Conservation (phyloP, 345 rosid genomes). For the Heritiera littoralis region DNA sequence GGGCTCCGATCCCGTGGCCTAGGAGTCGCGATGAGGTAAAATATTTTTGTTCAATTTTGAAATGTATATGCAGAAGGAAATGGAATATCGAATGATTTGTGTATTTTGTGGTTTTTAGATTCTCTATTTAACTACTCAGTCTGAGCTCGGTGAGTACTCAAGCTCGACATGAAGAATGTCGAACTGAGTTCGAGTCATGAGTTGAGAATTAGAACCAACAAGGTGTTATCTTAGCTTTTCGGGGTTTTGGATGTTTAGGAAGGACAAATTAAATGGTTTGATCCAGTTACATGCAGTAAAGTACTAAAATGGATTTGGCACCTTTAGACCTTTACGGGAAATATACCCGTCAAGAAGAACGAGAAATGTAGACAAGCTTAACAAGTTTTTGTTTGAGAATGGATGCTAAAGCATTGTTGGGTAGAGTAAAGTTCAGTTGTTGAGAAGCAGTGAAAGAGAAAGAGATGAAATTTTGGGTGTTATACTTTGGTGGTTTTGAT, state of each 20-base stretch:
- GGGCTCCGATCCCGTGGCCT: slow-evolving; percentile 83
- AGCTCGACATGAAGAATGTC: background rate
- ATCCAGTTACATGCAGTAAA: background rate
- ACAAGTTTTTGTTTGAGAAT: background rate
- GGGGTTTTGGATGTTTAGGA: background rate
- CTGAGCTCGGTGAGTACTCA: background rate
- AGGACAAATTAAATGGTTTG: background rate
- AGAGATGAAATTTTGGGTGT: background rate
- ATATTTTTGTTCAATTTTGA: background rate
- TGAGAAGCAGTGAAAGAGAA: background rate
- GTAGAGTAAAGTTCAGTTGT: background rate
- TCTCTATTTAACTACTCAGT: background rate
- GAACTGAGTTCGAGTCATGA: background rate
- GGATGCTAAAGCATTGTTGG: background rate
- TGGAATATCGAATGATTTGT: background rate
- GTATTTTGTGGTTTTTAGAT: background rate
- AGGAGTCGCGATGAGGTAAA: slow-evolving; percentile 88
- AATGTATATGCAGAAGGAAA: background rate
- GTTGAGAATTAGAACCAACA: background rate
- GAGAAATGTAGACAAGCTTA: background rate
- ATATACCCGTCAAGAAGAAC: background rate
- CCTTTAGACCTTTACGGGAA: background rate
- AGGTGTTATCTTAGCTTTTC: background rate
- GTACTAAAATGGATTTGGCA: background rate
- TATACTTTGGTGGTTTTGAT: background rate